These are phyloP conservation scores for Cladosporium phlei DNA, from an alignment of 2,329 filamentous ascomycete genomes.

Conservation along the genomic window DNA sequence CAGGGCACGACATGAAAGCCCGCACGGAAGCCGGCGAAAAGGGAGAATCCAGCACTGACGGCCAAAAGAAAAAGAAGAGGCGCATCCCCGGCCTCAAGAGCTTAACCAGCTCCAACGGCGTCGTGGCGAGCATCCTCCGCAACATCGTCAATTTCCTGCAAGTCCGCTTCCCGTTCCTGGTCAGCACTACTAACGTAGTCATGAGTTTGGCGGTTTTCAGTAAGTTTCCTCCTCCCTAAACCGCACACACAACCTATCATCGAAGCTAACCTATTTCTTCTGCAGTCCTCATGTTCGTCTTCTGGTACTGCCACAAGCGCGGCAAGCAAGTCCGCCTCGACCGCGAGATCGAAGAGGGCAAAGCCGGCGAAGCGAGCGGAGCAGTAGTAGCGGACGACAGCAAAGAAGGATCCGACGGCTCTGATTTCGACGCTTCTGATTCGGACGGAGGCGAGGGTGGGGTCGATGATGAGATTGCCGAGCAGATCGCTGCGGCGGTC, in stretches of 20 bases:
- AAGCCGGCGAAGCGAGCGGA: slow-evolving; percentile 15
- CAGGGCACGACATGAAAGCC: slow-evolving; percentile 40
- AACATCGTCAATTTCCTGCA: slow-evolving; percentile 89
- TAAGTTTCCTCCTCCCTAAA: slow-evolving; percentile 46
- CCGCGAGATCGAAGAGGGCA: slow-evolving; percentile 13
- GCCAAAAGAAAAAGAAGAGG: slow-evolving; percentile 58
- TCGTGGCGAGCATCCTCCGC: slow-evolving; percentile 75
- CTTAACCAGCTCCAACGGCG: slow-evolving; percentile 79
- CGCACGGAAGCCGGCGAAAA: slow-evolving; percentile 32
- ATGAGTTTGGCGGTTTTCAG: slow-evolving; percentile 84
- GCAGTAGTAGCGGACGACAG: slow-evolving; percentile 14
- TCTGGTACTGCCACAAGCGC: slow-evolving; percentile 98
- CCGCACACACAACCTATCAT: background rate
- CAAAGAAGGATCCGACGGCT: slow-evolving; percentile 15
- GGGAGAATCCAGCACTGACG: slow-evolving; percentile 22
- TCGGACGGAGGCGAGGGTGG: slow-evolving; percentile 18
- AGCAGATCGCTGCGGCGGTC: slow-evolving; percentile 13
- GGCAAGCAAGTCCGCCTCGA: slow-evolving; percentile 76
- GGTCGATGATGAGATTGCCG: slow-evolving; percentile 8
- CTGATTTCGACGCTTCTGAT: slow-evolving; percentile 12
- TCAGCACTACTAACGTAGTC: slow-evolving; percentile 79
- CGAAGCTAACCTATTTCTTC: slow-evolving; percentile 23
- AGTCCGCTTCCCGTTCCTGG: slow-evolving; percentile 80
- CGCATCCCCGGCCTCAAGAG: slow-evolving; percentile 70
- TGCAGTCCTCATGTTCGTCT: slow-evolving; percentile 78